Evolutionary conservation across 257 asterid genomes (phyloP).

Genomic region (Ehretia macrophylla): DNA sequence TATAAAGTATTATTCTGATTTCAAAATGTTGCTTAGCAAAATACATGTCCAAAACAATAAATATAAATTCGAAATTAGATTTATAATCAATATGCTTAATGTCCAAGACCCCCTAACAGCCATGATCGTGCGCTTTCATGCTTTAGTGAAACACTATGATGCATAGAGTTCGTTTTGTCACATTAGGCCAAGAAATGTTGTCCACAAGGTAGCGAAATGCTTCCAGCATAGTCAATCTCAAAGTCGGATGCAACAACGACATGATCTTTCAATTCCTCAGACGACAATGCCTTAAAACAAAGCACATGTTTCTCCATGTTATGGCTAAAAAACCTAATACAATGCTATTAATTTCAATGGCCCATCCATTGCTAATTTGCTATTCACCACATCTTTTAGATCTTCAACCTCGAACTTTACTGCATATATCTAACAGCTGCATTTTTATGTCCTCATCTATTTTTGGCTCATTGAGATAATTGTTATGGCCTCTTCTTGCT

Average conservation of each 20-base stretch:
- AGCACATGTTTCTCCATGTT: background rate
- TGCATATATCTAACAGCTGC: background rate
- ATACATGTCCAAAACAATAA: too few species aligned
- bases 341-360: background rate
- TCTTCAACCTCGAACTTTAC: background rate
- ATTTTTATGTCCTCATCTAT: background rate
- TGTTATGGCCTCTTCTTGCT: background rate
- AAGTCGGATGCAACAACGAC: background rate
- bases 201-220: background rate
- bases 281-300: background rate
- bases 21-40: too few species aligned
- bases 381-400: background rate
- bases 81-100: background rate
- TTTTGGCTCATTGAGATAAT: background rate
- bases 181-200: background rate
- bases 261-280: background rate
- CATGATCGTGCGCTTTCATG: background rate
- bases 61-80: background rate
- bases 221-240: background rate
- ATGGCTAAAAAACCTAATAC: background rate
- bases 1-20: too few species aligned
- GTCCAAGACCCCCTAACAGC: background rate
- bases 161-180: background rate
- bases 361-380: background rate
- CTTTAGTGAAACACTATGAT: background rate